A percentile compares a stretch with the other conserved stretches of the same genome.
Evolutionary conservation across 192 early-diverging fungal species (phyloP).

Genomic region (Allomyces javanicus): DNA sequence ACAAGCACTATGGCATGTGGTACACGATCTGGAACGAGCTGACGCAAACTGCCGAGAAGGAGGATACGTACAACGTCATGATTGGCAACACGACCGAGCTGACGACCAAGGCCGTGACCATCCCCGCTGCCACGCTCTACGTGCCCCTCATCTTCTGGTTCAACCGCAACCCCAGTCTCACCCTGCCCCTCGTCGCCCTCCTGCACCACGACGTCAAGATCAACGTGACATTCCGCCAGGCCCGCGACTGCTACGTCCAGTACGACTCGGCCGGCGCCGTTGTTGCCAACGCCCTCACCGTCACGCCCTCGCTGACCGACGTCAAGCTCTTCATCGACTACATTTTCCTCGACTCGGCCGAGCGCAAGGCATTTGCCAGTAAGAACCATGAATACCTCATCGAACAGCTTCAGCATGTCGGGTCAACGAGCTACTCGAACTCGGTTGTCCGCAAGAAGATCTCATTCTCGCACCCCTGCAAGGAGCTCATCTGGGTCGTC

Average conservation of each 20-base stretch:
- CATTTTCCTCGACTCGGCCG: conserved; percentile 1
- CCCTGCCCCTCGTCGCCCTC: conserved; percentile 2
- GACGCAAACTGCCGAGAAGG: conserved; percentile 1
- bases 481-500: conserved; percentile 2
- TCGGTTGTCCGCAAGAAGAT: neutral
- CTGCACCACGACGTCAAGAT: conserved; percentile 3
- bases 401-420: neutral
- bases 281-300: neutral
- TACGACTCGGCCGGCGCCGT: neutral
- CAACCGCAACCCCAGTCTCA: too few relatives aligned
- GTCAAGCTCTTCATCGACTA: conserved; percentile 2
- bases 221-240: neutral
- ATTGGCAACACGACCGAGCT: conserved; percentile 1
- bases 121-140: neutral
- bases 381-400: conserved; percentile 3
- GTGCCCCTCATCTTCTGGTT: too few relatives aligned
- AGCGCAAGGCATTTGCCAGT: neutral
- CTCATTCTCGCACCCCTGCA: conserved; percentile 3
- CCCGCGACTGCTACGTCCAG: neutral
- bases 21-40: neutral
- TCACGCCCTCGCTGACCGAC: neutral
- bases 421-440: neutral
- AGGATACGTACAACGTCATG: neutral
- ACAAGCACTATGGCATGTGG: conserved; percentile 1
- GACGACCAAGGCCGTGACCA: neutral